A percentile compares a stretch with the other conserved stretches of the same genome.
Evolutionary conservation across 2,329 filamentous ascomycete genomes (phyloP).

Genomic region (Aureobasidium sp.): DNA sequence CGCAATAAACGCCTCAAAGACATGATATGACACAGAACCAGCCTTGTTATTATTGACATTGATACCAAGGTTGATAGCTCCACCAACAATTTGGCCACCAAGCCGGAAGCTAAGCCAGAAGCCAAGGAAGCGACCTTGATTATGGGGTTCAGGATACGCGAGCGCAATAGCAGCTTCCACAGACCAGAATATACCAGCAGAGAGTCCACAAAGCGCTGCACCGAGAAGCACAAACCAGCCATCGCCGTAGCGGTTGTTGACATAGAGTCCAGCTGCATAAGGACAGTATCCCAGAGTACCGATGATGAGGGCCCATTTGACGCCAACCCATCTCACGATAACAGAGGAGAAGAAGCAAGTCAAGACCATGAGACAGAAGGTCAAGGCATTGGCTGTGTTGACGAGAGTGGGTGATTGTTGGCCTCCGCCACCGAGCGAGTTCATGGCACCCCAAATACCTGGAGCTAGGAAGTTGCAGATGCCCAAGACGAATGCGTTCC

Average conservation of each 20-base stretch:
- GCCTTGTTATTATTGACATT: conserved; percentile 52
- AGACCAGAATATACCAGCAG: conserved; percentile 69
- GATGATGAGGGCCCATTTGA: conserved; percentile 64
- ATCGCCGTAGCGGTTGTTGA: conserved; percentile 62
- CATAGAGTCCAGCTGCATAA: conserved; percentile 64
- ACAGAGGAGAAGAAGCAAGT: conserved; percentile 61
- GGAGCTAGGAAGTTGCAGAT: conserved; percentile 64
- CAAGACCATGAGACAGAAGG: conserved; percentile 66
- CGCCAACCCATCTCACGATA: conserved; percentile 60
- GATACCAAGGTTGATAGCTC: conserved; percentile 63
- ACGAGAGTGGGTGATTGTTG: conserved; percentile 58
- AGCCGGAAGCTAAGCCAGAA: conserved; percentile 61
- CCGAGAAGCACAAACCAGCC: conserved; percentile 65
- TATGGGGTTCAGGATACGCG: conserved; percentile 63
- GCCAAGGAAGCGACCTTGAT: conserved; percentile 57
- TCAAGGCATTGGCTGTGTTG: conserved; percentile 64
- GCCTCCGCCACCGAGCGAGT: conserved; percentile 64
- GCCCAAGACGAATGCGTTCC: conserved; percentile 65
- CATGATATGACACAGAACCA: conserved; percentile 61
- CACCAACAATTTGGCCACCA: conserved; percentile 62
- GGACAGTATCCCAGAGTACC: conserved; percentile 67
- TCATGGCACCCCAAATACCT: conserved; percentile 65
- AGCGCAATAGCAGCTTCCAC: conserved; percentile 68
- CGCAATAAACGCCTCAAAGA: conserved; percentile 64
- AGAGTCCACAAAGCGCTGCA: conserved; percentile 61